Conservation (phyloP, 1,139 yeast species). For the Keqinozyma sinolaborantium region DNA sequence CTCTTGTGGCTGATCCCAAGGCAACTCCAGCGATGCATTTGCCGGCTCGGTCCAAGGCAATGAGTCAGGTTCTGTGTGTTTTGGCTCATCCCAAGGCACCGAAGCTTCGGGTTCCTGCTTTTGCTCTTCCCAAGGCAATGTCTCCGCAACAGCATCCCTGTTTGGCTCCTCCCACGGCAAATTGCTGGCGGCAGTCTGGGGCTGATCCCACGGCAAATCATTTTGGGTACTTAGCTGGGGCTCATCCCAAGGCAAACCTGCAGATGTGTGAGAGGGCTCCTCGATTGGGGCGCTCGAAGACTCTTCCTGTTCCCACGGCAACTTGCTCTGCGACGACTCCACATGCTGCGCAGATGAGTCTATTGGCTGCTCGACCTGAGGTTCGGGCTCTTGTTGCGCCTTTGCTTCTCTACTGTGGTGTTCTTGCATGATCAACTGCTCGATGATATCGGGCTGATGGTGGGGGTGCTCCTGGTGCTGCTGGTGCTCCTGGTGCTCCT, state of each 20-base stretch:
- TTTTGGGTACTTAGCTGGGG: not conserved
- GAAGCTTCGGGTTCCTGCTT: conserved; percentile 1
- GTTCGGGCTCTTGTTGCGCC: conserved; percentile 2
- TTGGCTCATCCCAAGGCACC: not conserved
- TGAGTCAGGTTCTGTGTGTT: not conserved
- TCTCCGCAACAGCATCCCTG: too few relatives aligned
- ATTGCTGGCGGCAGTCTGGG: too few relatives aligned
- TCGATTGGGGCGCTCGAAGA: conserved; percentile 3
- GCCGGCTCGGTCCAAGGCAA: conserved; percentile 7
- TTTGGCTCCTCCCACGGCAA: too few relatives aligned
- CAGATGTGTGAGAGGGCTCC: not conserved
- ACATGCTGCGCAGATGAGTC: too few relatives aligned
- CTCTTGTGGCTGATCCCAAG: conserved; percentile 3
- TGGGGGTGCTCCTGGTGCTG: conserved; percentile 1
- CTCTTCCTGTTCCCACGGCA: conserved; percentile 3
- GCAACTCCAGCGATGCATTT: too few relatives aligned
- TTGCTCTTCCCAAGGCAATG: not conserved
- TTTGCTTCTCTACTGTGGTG: conserved; percentile 1
- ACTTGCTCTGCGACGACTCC: too few relatives aligned
- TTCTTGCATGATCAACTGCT: conserved; percentile 1
- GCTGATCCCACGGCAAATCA: too few relatives aligned
- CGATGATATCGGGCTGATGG: not conserved
- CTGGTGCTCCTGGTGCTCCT: conserved; percentile 1
- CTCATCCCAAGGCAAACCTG: conserved; percentile 7
- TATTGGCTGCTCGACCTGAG: too few relatives aligned